phyloP scores from a whole-genome alignment of 2,329 filamentous ascomycete genomes.

The Fusarium brachygibbosum region DNA sequence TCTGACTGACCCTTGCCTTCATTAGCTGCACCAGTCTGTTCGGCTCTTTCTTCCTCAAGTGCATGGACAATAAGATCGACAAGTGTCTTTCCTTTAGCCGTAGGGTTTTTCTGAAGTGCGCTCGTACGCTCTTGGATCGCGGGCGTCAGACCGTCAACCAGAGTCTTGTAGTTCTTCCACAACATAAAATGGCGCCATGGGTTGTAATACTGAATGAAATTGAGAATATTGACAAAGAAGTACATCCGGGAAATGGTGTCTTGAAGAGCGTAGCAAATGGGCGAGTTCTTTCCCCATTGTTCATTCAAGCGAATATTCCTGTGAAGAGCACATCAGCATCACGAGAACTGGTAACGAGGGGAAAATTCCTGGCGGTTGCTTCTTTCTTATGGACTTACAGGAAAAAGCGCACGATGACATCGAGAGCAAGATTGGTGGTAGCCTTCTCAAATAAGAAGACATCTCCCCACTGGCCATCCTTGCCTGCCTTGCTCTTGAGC shows the following conservation, averaged over 20 bases:
- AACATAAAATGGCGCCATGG: slow-evolving; percentile 39
- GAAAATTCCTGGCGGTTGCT: background rate
- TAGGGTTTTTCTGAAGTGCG: slow-evolving; percentile 3
- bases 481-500: slow-evolving; percentile 24
- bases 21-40: background rate
- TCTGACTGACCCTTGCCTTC: background rate
- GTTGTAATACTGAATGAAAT: slow-evolving; percentile 25
- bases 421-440: slow-evolving; percentile 57
- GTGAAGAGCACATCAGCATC: background rate
- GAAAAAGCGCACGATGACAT: slow-evolving; percentile 56
- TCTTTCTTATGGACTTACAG: slow-evolving; percentile 42
- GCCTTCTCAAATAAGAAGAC: slow-evolving; percentile 53
- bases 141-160: slow-evolving; percentile 19
- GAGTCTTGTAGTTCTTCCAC: slow-evolving; percentile 35
- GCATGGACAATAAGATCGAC: slow-evolving; percentile 33
- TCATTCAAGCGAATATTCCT: slow-evolving; percentile 34
- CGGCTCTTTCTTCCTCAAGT: slow-evolving; percentile 23
- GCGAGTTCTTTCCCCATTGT: slow-evolving; percentile 24
- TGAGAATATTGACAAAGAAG: slow-evolving; percentile 28
- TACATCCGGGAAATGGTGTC: slow-evolving; percentile 27
- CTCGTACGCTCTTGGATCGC: slow-evolving; percentile 18
- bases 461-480: slow-evolving; percentile 20
- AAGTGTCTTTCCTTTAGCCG: slow-evolving; percentile 28
- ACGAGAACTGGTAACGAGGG: no score
- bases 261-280: slow-evolving; percentile 15